A percentile compares a stretch with the other conserved stretches of the same genome.
Evolutionary conservation across 345 rosid species (phyloP).

Genomic region (Eutrema yunnanense): DNA sequence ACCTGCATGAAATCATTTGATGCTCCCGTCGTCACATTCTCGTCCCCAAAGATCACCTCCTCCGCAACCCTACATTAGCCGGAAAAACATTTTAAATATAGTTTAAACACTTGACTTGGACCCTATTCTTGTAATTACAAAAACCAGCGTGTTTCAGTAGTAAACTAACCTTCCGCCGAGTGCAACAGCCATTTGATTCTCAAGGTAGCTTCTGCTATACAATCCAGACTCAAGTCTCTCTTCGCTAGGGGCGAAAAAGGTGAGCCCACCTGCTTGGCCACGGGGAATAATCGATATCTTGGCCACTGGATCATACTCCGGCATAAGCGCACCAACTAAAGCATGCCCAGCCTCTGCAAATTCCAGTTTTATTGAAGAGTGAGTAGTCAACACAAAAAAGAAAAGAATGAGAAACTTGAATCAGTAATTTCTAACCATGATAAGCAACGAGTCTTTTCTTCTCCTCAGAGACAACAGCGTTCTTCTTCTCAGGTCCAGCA

Average conservation of each 20-base stretch:
- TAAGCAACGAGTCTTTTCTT: slow-evolving; percentile 91
- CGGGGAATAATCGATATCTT: slow-evolving; percentile 96
- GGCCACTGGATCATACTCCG: slow-evolving; percentile 94
- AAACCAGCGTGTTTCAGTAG: background rate
- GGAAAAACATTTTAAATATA: background rate
- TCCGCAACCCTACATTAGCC: slow-evolving; percentile 67
- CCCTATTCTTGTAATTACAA: background rate
- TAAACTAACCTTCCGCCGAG: slow-evolving; percentile 88
- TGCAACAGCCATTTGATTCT: slow-evolving; percentile 98
- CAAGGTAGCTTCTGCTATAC: slow-evolving; percentile 96
- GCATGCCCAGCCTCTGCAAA: slow-evolving; percentile 94
- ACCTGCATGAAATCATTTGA: slow-evolving; percentile 99
- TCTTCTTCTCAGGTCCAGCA: slow-evolving; percentile 99
- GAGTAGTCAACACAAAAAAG: background rate
- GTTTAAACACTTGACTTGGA: background rate
- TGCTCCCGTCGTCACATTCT: slow-evolving; percentile 98
- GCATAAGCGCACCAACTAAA: slow-evolving; percentile 94
- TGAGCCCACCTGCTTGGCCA: slow-evolving; percentile 98
- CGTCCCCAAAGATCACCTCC: slow-evolving; percentile 85
- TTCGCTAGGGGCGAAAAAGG: slow-evolving; percentile 93
- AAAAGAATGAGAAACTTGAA: background rate
- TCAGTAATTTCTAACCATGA: slow-evolving; percentile 47
- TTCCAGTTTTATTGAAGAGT: background rate
- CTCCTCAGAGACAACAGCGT: slow-evolving; percentile 90
- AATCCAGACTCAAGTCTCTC: slow-evolving; percentile 97